Evolutionary conservation across 2,329 filamentous ascomycete species (phyloP), one percentile per base, ranked within the genome.

Genomic region (Fusarium austroafricanum): DNA sequence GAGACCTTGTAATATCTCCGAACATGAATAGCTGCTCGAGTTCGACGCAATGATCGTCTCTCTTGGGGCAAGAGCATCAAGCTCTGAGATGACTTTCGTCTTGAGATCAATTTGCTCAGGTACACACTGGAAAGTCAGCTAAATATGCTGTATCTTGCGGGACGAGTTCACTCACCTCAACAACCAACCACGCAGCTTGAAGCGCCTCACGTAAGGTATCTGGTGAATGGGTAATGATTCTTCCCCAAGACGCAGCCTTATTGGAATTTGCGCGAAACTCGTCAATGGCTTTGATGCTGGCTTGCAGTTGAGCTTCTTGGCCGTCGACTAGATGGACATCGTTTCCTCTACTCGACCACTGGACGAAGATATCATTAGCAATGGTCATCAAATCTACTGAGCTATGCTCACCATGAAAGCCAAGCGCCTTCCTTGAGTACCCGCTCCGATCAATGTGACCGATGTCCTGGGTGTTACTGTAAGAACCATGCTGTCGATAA

Each of bases 21-120:
- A 73, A 20, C 80, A 82, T 9, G 78, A 77, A 63, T 82, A 83
- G 50, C 81, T 83, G 58, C 81, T 83, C 1, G 82, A 84, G 52
- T 84, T 84, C 0, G 81, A 82, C 0, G 80, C 82, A 43, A 84
- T 78, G 8, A 83, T 79, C 0, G 78, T 78, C 1, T 78, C 74
- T 1, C 71, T 57, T 1, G 73, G 68, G 0, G 81, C 76, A 3
- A 79, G 45, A 2, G 73, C 57, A 63, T 83, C 82, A 3, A 84
- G 71, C 21, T 83, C 68, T 1, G 61, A 42, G 23, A 84, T 77
- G 6, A 82, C 72, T 3, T 74, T 67, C 44, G 72, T 77, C 63
- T 84, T 84, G n/a, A 83, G 68, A 0, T 72, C 40, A 10, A 84
- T 68, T 26, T 75, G 74, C 61, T 84, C 82, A 0, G 82, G 82